phyloP scores from a whole-genome alignment of 2,329 filamentous ascomycete genomes.

The Alternaria infectoria region DNA sequence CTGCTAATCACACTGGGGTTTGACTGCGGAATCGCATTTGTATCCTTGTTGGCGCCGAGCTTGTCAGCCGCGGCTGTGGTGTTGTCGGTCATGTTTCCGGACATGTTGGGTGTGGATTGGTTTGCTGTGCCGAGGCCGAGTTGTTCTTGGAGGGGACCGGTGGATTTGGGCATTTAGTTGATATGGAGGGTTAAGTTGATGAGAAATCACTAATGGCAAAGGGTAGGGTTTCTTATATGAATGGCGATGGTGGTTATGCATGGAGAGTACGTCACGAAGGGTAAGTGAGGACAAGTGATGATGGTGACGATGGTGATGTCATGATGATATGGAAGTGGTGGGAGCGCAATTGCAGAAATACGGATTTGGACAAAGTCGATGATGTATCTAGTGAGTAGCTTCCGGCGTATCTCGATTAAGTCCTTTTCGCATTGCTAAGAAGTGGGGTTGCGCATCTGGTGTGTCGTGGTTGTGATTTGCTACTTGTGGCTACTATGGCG shows the following conservation, averaged over 20 bases:
- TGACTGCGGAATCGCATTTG: constrained; percentile 39
- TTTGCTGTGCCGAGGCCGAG: constrained; percentile 19
- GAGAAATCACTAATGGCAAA: background rate
- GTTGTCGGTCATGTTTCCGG: constrained; percentile 24
- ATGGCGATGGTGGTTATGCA: background rate
- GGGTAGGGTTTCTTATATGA: constrained; percentile 3
- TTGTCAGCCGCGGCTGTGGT: constrained; percentile 34
- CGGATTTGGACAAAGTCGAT: constrained; percentile 6
- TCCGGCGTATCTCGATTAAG: constrained; percentile 2
- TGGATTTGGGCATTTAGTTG: constrained; percentile 30
- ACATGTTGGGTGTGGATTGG: constrained; percentile 12
- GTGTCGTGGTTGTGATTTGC: background rate
- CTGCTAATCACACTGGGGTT: constrained; percentile 55
- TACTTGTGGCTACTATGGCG: background rate
- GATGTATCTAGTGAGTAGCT: constrained; percentile 15
- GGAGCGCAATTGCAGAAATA: background rate
- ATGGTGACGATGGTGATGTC: constrained; percentile 20
- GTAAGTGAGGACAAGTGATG: too few relatives aligned
- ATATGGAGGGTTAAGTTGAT: background rate
- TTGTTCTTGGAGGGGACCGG: constrained; percentile 28
- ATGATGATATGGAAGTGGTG: constrained; percentile 21
- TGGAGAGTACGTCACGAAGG: constrained; percentile 7
- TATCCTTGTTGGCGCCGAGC: constrained; percentile 36
- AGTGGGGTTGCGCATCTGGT: background rate
- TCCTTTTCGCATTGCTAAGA: background rate